Evolutionary conservation across 2,329 filamentous ascomycete genomes (phyloP).

Genomic region (Penicillium capsulatum): DNA sequence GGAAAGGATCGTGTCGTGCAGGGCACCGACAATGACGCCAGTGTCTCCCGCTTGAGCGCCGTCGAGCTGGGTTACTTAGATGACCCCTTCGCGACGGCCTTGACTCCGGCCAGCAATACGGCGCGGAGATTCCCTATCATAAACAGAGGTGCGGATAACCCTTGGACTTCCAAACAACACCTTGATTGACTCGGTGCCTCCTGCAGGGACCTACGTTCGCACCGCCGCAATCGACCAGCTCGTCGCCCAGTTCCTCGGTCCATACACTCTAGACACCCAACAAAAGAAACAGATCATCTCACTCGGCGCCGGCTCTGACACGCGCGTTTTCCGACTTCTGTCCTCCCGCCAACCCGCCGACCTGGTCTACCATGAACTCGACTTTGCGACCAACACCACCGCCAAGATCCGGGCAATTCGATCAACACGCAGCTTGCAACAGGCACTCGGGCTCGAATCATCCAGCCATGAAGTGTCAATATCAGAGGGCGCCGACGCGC

Average conservation of each 20-base stretch:
- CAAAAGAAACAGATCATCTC: constrained; percentile 71
- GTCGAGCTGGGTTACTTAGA: constrained; percentile 79
- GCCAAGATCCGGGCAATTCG: constrained; percentile 56
- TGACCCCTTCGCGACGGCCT: constrained; percentile 70
- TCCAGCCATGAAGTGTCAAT: constrained; percentile 34
- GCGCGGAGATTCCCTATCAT: constrained; percentile 79
- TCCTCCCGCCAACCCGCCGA: constrained; percentile 40
- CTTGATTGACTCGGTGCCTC: background rate
- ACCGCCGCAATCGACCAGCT: constrained; percentile 78
- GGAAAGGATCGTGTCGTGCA: constrained; percentile 72
- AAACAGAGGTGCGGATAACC: constrained; percentile 68
- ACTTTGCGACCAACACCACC: constrained; percentile 71
- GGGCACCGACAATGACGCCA: constrained; percentile 86
- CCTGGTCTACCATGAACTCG: constrained; percentile 83
- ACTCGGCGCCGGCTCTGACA: constrained; percentile 90
- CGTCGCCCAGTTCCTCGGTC: constrained; percentile 64
- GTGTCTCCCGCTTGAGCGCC: constrained; percentile 81
- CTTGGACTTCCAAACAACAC: constrained; percentile 6
- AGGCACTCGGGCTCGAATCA: constrained; percentile 28
- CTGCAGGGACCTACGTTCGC: constrained; percentile 80
- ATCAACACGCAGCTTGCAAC: constrained; percentile 30
- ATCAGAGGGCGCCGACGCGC: constrained; percentile 37
- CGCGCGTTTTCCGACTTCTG: constrained; percentile 74
- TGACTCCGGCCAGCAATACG: constrained; percentile 53
- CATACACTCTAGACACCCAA: constrained; percentile 21